phyloP scores from a whole-genome alignment of 495 filamentous ascomycete species.

The Neurospora sp. region DNA sequence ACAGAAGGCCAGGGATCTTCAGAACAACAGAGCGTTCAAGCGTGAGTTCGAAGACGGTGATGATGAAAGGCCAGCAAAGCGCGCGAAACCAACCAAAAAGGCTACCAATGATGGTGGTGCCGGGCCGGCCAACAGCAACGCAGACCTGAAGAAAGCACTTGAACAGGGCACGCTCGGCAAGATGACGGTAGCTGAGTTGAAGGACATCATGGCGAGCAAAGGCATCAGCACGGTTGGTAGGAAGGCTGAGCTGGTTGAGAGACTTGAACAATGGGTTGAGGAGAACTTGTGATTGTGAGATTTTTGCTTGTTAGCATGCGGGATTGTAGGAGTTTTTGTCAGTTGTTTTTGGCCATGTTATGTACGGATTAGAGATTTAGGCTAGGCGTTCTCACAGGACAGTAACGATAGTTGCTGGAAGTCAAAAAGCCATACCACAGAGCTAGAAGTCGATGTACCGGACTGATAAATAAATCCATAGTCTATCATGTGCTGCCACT shows the following conservation, averaged over 20 bases:
- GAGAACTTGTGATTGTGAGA: slow-evolving; percentile 24
- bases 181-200: slow-evolving; percentile 62
- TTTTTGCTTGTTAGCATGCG: neutral
- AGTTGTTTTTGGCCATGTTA: neutral
- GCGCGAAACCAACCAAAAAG: slow-evolving; percentile 22
- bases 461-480: neutral
- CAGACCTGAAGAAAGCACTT: slow-evolving; percentile 46
- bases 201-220: slow-evolving; percentile 53
- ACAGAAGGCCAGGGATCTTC: slow-evolving; percentile 34
- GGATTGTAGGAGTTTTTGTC: neutral
- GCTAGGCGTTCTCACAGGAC: neutral
- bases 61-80: slow-evolving; percentile 32
- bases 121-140: slow-evolving; percentile 34
- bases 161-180: slow-evolving; percentile 54
- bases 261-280: slow-evolving; percentile 70
- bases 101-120: slow-evolving; percentile 5
- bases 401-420: neutral
- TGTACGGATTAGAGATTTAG: neutral
- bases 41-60: slow-evolving; percentile 30
- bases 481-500: neutral
- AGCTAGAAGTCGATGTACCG: neutral
- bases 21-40: slow-evolving; percentile 28
- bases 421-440: neutral
- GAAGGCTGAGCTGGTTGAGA: slow-evolving; percentile 72
- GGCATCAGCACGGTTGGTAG: slow-evolving; percentile 53